Percentiles rank a stretch among this genome's conserved stretches.
Evolutionary conservation across 352 stramenopile species (phyloP).

Genomic region (Globisporangium paddicum): DNA sequence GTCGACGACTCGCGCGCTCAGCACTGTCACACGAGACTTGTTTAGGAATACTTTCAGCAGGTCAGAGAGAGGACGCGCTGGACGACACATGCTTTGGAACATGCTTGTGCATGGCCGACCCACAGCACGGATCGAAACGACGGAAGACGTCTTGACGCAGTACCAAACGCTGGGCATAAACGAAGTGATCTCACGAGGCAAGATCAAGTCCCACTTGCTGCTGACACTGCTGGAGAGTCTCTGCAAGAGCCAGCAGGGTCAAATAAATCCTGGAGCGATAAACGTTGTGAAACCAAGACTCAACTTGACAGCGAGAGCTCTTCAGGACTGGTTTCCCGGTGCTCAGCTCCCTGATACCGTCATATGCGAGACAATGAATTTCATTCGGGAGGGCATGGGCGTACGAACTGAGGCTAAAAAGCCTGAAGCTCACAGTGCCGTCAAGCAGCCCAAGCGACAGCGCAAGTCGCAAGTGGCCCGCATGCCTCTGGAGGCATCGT

Average conservation of each 20-base stretch:
- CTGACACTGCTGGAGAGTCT: background rate
- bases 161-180: background rate
- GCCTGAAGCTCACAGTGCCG: too few relatives aligned
- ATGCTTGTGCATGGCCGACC: background rate
- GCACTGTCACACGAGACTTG: too few relatives aligned
- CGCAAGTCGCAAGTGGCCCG: background rate
- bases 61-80: too few relatives aligned
- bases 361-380: background rate
- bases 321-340: background rate
- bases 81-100: too few relatives aligned
- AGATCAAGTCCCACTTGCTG: background rate
- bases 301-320: background rate
- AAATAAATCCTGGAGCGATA: background rate
- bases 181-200: background rate
- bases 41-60: too few relatives aligned
- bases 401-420: background rate
- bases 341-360: background rate
- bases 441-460: background rate
- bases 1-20: too few relatives aligned
- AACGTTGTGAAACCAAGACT: background rate
- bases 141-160: background rate
- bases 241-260: background rate
- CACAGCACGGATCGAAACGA: background rate
- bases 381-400: background rate
- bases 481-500: background rate